These are phyloP conservation scores for Epichloe aotearoae DNA, from an alignment of 2,329 filamentous ascomycete species.

Conservation along the genomic window DNA sequence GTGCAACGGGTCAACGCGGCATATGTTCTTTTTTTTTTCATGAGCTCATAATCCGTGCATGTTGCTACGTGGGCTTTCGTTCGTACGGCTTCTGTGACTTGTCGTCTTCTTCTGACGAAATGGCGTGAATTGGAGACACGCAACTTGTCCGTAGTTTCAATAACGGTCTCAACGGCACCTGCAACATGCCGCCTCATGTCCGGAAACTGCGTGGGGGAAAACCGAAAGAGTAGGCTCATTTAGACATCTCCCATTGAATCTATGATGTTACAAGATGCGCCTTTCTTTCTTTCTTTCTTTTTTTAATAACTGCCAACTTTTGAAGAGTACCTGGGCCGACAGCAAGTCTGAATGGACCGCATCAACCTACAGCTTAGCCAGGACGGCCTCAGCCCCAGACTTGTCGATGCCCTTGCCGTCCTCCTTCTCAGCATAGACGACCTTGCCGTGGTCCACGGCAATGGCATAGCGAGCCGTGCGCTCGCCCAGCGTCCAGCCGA, in stretches of 20 bases:
- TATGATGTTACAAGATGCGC: background rate
- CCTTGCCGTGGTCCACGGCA: constrained; percentile 70
- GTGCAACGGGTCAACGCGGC: constrained; percentile 4
- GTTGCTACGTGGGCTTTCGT: background rate
- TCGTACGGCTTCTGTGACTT: background rate
- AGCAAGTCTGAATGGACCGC: no score
- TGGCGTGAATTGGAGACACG: no score
- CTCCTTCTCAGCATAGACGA: constrained; percentile 70
- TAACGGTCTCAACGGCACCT: no score
- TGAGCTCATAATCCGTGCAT: background rate
- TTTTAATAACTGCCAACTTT: background rate
- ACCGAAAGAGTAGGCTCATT: background rate
- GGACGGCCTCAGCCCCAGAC: constrained; percentile 40
- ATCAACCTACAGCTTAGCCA: constrained; percentile 34
- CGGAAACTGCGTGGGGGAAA: no score
- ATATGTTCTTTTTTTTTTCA: background rate
- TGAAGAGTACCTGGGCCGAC: no score
- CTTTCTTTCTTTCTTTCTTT: no score
- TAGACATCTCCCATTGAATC: background rate
- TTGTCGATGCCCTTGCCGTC: constrained; percentile 31
- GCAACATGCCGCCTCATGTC: no score
- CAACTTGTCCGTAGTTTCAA: no score
- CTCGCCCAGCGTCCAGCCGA: constrained; percentile 65
- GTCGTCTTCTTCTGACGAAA: no score
- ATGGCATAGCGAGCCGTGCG: constrained; percentile 70